Evolutionary conservation across 2,329 filamentous ascomycete genomes (phyloP).

Genomic region (Colletotrichum chlorophyti): DNA sequence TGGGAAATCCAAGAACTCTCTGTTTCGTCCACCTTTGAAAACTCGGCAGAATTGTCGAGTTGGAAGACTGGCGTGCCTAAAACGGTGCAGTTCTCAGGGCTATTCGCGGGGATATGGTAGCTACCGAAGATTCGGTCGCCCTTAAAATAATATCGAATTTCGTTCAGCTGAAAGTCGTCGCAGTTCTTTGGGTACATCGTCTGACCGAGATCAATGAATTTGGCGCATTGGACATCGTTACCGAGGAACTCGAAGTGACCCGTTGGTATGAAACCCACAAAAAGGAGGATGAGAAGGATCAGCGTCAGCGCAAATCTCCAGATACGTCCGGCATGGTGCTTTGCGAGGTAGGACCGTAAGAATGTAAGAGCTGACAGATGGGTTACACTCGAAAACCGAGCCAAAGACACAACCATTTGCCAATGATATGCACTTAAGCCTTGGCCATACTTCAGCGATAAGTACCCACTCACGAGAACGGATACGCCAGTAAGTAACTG

Average conservation of each 20-base stretch:
- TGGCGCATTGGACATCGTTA: accelerated
- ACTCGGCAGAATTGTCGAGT: neutral
- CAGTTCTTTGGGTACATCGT: neutral
- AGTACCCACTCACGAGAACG: neutral
- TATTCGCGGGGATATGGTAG: neutral
- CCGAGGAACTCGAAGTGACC: neutral
- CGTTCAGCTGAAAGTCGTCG: neutral
- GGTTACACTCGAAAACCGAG: conserved; percentile 2
- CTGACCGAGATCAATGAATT: neutral
- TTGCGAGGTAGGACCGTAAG: neutral
- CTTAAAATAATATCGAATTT: neutral
- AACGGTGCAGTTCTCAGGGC: neutral
- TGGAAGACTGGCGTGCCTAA: neutral
- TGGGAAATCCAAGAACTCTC: neutral
- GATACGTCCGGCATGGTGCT: neutral
- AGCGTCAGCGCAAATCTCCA: neutral
- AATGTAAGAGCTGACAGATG: conserved; percentile 3
- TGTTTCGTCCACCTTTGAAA: no score
- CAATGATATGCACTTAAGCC: conserved; percentile 7
- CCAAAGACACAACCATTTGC: neutral
- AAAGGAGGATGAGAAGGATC: neutral
- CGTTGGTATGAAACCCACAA: neutral
- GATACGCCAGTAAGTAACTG: neutral
- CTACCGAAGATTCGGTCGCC: no score
- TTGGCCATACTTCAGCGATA: neutral